Evolutionary conservation across 2,329 filamentous ascomycete species (phyloP).

Genomic region (Venturia pyrina): DNA sequence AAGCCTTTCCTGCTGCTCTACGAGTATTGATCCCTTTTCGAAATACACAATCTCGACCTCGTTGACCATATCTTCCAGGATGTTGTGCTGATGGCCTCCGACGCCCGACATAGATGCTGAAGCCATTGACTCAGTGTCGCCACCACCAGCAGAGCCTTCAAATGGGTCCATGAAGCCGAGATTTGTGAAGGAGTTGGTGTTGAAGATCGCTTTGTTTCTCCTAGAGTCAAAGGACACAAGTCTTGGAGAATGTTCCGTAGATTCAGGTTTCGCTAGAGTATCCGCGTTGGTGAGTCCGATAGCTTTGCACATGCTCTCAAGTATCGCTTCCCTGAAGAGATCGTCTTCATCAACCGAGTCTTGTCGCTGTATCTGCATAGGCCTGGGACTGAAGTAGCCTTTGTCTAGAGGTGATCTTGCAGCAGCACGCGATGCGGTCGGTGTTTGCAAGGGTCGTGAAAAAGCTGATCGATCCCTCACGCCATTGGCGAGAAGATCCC

Average conservation of each 20-base stretch:
- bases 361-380: constrained; percentile 51
- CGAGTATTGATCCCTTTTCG: constrained; percentile 83
- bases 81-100: constrained; percentile 52
- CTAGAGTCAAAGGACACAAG: constrained; percentile 75
- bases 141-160: constrained; percentile 59
- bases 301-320: constrained; percentile 93
- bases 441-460: constrained; percentile 36
- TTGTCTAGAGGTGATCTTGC: constrained; percentile 11
- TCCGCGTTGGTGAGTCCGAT: constrained; percentile 69
- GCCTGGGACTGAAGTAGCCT: constrained; percentile 17
- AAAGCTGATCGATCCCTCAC: constrained; percentile 27
- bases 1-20: constrained; percentile 95
- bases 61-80: constrained; percentile 72
- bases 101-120: constrained; percentile 36
- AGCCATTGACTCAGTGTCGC: constrained; percentile 76
- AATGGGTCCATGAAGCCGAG: constrained; percentile 87
- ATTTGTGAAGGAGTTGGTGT: constrained; percentile 73
- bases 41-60: constrained; percentile 98
- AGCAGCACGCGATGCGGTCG: constrained; percentile 19
- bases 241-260: constrained; percentile 78
- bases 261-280: constrained; percentile 53
- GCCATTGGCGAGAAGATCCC: constrained; percentile 66
- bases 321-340: constrained; percentile 77
- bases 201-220: constrained; percentile 69
- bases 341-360: constrained; percentile 82